Evolutionary conservation across 371 early-diverging fungal species (phyloP).

Genomic region (Actinomortierella ambigua): DNA sequence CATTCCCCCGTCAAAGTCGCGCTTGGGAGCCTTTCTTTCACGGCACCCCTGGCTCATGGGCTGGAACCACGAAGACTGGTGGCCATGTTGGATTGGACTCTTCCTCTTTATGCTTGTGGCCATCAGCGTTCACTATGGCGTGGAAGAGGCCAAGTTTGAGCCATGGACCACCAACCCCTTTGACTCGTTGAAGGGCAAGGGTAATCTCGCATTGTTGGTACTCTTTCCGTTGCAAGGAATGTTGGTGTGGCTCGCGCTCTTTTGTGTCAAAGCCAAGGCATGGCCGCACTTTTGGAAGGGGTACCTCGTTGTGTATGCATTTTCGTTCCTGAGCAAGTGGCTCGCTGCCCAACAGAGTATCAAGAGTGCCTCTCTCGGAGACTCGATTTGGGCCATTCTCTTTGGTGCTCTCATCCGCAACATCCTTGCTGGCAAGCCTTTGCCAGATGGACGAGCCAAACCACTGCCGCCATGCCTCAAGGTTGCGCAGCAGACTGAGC

Average conservation of each 20-base stretch:
- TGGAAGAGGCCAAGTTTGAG: conserved; percentile 56
- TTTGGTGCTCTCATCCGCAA: conserved; percentile 59
- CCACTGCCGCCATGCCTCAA: conserved; percentile 59
- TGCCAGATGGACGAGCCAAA: conserved; percentile 43
- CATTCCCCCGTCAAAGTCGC: not conserved
- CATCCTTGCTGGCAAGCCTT: conserved; percentile 38
- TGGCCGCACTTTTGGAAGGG: conserved; percentile 55
- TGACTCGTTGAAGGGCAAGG: conserved; percentile 49
- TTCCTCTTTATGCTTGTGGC: conserved; percentile 60
- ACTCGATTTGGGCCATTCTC: conserved; percentile 69
- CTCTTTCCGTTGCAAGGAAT: conserved; percentile 56
- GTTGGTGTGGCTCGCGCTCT: conserved; percentile 55
- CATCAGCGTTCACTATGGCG: conserved; percentile 51
- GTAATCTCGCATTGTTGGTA: conserved; percentile 56
- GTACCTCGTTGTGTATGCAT: conserved; percentile 52
- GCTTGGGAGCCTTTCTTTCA: conserved; percentile 6
- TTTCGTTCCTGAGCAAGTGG: conserved; percentile 61
- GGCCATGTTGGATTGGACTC: conserved; percentile 68
- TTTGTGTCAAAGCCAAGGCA: conserved; percentile 45
- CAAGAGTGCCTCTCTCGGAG: conserved; percentile 57
- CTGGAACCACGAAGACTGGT: conserved; percentile 72
- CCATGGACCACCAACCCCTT: conserved; percentile 61
- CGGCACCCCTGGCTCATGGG: conserved; percentile 55
- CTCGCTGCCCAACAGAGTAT: conserved; percentile 57
- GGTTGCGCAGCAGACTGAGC: conserved; percentile 63